Evolutionary conservation across 1,284 basidiomycete species (phyloP).

Genomic region (Ustilago sp.): DNA sequence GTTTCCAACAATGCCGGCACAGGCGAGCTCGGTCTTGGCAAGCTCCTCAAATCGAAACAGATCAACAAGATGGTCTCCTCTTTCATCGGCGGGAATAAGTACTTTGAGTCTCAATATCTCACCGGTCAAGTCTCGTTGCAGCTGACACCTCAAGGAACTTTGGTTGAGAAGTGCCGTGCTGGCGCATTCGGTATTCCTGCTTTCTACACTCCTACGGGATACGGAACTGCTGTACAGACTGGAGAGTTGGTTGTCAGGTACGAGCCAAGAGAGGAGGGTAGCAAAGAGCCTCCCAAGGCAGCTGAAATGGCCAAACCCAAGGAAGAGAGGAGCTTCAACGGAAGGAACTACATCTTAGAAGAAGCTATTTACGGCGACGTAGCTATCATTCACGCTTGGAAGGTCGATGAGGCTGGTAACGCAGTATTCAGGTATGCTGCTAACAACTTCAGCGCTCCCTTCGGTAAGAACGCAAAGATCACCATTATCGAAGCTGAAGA

Average conservation of each 20-base stretch:
- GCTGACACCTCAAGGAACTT: conserved; percentile 73
- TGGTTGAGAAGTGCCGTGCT: conserved; percentile 89
- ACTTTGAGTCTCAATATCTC: conserved; percentile 65
- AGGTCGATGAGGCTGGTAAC: conserved; percentile 81
- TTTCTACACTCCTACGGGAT: conserved; percentile 92
- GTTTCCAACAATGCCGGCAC: conserved; percentile 68
- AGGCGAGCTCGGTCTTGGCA: conserved; percentile 62
- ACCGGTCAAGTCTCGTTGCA: conserved; percentile 62
- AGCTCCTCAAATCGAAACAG: conserved; percentile 58
- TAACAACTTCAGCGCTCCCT: conserved; percentile 64
- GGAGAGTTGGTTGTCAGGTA: conserved; percentile 70
- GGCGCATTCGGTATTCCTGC: conserved; percentile 95
- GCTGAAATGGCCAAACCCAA: conserved; percentile 73
- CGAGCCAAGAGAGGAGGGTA: conserved; percentile 41
- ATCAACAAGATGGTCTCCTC: conserved; percentile 64
- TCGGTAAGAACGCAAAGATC: conserved; percentile 65
- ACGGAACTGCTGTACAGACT: conserved; percentile 70
- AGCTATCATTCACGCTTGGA: conserved; percentile 93
- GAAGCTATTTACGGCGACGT: conserved; percentile 86
- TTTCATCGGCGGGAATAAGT: conserved; percentile 68
- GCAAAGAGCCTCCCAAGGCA: conserved; percentile 52
- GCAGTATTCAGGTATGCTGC: conserved; percentile 70
- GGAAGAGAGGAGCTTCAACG: conserved; percentile 83
- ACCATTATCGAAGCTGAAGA: conserved; percentile 68
- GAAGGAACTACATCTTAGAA: conserved; percentile 87